Evolutionary conservation across 2,329 filamentous ascomycete genomes (phyloP), one percentile per base, ranked within the genome.

Genomic region (Pseudocercospora musae): DNA sequence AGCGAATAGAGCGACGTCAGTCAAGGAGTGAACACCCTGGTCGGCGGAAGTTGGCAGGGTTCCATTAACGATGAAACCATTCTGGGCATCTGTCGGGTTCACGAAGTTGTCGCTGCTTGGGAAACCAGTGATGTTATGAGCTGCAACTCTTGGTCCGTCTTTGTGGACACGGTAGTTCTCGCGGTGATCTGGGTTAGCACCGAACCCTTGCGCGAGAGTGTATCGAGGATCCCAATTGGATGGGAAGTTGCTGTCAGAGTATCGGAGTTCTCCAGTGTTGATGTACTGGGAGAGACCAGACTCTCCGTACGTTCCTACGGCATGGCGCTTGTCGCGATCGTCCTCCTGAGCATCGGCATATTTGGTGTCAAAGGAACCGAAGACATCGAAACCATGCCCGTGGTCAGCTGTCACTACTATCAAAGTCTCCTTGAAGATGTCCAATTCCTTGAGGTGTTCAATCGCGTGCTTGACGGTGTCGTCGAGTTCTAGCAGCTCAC

Each of bases 351-450:
- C 83, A 15, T 84, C 79, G 52, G 94, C 81, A 77, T 93, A 95
- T 73, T 89, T 81, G 18, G 91, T 95, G 73, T 96, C 91, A 53
- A 91, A 90, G 66, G 83, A 87, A 66, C 91, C 91, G 74, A 89
- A 93, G 69, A 96, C 91, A 69, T 93, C 91, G 74, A 96, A 96
- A 59, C 91, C 91, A 78, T 96, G 91, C 46, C 91, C 91, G 80
- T 95, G 91, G 73, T 96, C 91, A n/a, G 91, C 89, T 2, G 91
- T 92, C 54, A 95, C 89, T 55, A 96, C 74, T 67, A 96, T 82
- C 3, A 94, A 84, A 0, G 91, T 96, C 64, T 92, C 85, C 9
- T 94, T 85, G 31, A 92, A 82, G 60, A 86, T 82, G 62, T 84
- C 84, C 6, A 91, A 80, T 31, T 82, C 78, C 70, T 85, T 81